phyloP scores from a whole-genome alignment of 495 filamentous ascomycete genomes.

The Aeminium ludgeri region DNA sequence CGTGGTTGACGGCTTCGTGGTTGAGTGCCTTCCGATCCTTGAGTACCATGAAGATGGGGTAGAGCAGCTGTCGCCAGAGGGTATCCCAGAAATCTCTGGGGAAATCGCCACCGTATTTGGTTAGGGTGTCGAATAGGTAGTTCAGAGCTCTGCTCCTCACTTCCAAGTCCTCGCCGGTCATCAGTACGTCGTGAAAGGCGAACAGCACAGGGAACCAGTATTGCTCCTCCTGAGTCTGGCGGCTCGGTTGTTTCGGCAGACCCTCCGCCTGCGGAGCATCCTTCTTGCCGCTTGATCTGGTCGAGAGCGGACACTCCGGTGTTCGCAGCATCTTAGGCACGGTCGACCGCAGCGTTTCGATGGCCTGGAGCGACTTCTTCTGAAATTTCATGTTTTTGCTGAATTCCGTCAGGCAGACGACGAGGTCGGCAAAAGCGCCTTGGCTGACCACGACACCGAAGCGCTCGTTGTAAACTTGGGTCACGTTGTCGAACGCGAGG shows the following conservation, averaged over 20 bases:
- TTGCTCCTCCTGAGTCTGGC: slow-evolving; percentile 76
- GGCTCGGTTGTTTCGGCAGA: slow-evolving; percentile 34
- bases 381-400: slow-evolving; percentile 96
- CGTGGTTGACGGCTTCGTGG: slow-evolving; percentile 88
- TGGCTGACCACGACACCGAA: slow-evolving; percentile 94
- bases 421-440: slow-evolving; percentile 87
- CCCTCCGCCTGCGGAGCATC: slow-evolving; percentile 30
- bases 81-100: slow-evolving; percentile 96
- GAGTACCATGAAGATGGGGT: slow-evolving; percentile 95
- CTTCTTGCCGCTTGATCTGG: slow-evolving; percentile 26
- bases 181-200: slow-evolving; percentile 94
- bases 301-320: slow-evolving; percentile 82
- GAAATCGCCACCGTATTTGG: slow-evolving; percentile 79
- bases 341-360: slow-evolving; percentile 81
- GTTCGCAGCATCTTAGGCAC: slow-evolving; percentile 89
- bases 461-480: slow-evolving; percentile 93
- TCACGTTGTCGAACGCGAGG: slow-evolving; percentile 88
- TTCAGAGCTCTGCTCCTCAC: slow-evolving; percentile 80
- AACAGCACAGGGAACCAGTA: slow-evolving; percentile 98
- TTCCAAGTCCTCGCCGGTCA: slow-evolving; percentile 98
- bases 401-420: slow-evolving; percentile 94
- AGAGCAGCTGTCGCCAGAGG: slow-evolving; percentile 88
- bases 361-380: slow-evolving; percentile 92
- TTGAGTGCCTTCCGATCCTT: slow-evolving; percentile 45
- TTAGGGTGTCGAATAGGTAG: slow-evolving; percentile 88